Evolutionary conservation across 2,329 filamentous ascomycete species (phyloP).

Genomic region (Tolypocladium album): DNA sequence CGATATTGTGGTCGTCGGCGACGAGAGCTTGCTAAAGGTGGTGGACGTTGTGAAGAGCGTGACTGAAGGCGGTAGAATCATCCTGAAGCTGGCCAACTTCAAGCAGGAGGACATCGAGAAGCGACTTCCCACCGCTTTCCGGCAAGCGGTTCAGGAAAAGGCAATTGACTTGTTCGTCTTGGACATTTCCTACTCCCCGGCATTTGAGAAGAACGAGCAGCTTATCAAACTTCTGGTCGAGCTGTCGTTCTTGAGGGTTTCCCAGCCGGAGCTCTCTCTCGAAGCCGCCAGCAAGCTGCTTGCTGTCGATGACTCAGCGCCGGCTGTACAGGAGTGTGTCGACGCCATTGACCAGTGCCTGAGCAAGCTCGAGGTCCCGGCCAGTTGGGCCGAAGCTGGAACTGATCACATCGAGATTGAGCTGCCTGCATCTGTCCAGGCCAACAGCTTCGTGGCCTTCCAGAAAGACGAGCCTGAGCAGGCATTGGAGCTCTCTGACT

Average conservation of each 20-base stretch:
- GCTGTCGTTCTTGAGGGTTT: conserved; percentile 72
- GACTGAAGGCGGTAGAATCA: conserved; percentile 59
- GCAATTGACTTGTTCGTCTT: conserved; percentile 63
- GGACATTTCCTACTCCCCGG: conserved; percentile 58
- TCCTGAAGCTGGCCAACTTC: conserved; percentile 66
- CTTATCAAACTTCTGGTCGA: conserved; percentile 62
- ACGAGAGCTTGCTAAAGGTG: conserved; percentile 69
- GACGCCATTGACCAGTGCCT: conserved; percentile 61
- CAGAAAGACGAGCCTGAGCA: conserved; percentile 66
- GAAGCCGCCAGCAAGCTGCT: conserved; percentile 58
- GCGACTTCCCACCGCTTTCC: conserved; percentile 60
- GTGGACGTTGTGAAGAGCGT: conserved; percentile 63
- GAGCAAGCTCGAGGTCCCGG: conserved; percentile 63
- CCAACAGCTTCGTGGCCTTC: conserved; percentile 75
- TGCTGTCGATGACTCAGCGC: conserved; percentile 40
- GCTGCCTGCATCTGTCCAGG: conserved; percentile 54
- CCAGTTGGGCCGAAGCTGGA: conserved; percentile 62
- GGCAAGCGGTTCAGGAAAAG: conserved; percentile 61
- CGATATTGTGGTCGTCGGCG: conserved; percentile 67
- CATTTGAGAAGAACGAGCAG: conserved; percentile 54
- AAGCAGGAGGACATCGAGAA: conserved; percentile 89
- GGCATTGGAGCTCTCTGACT: conserved; percentile 55
- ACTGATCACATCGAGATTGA: conserved; percentile 40
- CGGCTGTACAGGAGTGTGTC: conserved; percentile 42
- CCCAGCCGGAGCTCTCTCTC: conserved; percentile 53